Base-by-base conservation (phyloP, 1,284 basidiomycete genomes). In the Exobasidium cylindrosporum region DNA sequence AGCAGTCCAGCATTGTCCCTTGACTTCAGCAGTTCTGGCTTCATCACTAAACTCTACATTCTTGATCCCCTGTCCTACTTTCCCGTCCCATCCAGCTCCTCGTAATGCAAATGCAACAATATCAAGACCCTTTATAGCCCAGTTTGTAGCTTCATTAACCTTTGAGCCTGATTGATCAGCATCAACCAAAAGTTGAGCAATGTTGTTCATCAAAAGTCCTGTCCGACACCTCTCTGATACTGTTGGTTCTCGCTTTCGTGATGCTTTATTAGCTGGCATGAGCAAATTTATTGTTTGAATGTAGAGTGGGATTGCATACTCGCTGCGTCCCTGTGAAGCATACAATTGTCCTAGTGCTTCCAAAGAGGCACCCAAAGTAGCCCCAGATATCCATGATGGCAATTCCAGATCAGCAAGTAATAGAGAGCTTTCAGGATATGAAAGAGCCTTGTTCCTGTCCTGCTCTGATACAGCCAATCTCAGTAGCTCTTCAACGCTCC, bases 321-420 rank as follows among this genome's bases (percentile, higher is more conserved):
- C 76, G 13, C 72, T 66, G 1, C 75, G 66, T 49, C 63, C 62
- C 44, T 75, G 68, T 4, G 61, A 32, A 3, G 79, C 74, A 61
- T 81, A 81, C 26, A 80, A 76, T 17, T 67, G 69, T 47, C 79
- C 80, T 6, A 81, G 70, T 3, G 76, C 65, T 63, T 81, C 80
- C 59, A 80, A 65, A n/a, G 69, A 72, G 10, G 68, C 68, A 35
- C 78, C 75, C 1, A 81, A 32, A 30, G 80, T 77, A 46, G 73
- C 69, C 26, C 64, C 65, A 0, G 68, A 63, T 1, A 80, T 69
- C 80, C 79, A 81, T 1, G 70, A 47, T 2, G 80, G 80, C 14
- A 80, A 67, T n/a, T 71, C 66, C 13, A 81, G 66, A 54, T 81
- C 80, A 1, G 70, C 65, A 0, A 79, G 61, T 1, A 70, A 50